phyloP scores from a whole-genome alignment of 1,284 basidiomycete genomes.

The Uromyces viciae-fabae region DNA sequence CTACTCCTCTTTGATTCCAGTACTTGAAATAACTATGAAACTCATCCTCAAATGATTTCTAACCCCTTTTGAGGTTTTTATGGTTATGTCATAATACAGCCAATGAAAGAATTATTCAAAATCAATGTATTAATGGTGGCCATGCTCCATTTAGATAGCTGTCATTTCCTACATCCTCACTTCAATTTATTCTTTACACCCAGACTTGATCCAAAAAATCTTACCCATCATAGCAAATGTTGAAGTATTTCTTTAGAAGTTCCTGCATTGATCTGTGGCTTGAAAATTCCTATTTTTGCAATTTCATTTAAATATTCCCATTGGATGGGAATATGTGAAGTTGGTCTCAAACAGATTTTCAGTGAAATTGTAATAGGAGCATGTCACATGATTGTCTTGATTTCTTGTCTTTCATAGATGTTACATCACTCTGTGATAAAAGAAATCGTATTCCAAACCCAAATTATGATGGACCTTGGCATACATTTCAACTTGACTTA shows the following conservation, averaged over 20 bases:
- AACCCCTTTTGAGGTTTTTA: neutral
- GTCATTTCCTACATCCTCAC: neutral
- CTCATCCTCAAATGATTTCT: neutral
- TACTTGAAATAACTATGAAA: neutral
- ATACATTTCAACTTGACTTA: neutral
- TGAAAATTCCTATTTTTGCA: neutral
- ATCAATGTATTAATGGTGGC: neutral
- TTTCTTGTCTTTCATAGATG: neutral
- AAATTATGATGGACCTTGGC: neutral
- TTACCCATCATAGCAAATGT: neutral
- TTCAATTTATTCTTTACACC: neutral
- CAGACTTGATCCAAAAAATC: neutral
- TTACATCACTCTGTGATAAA: neutral
- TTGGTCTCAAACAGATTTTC: neutral
- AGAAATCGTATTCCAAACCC: neutral
- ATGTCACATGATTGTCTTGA: neutral
- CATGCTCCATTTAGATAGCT: neutral
- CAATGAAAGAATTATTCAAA: neutral
- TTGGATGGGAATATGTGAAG: constrained; percentile 3
- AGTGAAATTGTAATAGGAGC: neutral
- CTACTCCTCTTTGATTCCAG: neutral
- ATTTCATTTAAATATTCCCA: neutral
- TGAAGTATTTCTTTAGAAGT: neutral
- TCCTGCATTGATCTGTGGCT: neutral
- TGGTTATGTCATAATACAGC: neutral